Conservation (phyloP, 2,329 filamentous ascomycete genomes). For the Chalaropsis ovoidea region DNA sequence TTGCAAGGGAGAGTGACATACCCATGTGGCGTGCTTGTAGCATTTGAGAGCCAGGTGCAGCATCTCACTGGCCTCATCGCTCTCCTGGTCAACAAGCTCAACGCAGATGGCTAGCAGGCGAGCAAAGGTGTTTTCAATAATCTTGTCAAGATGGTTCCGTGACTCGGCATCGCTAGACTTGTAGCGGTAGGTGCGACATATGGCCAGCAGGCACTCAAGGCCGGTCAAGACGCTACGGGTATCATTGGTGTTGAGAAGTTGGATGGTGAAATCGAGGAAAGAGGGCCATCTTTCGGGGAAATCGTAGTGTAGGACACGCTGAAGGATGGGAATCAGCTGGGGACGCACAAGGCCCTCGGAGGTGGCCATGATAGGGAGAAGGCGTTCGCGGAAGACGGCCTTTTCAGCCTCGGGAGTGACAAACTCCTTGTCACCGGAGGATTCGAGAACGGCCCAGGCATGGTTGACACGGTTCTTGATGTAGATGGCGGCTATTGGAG, state of each 20-base stretch:
- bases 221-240: constrained; percentile 82
- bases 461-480: constrained; percentile 95
- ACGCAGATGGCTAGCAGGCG: constrained; percentile 78
- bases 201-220: constrained; percentile 83
- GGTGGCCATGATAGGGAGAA: constrained; percentile 78
- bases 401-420: constrained; percentile 85
- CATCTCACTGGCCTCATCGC: constrained; percentile 92
- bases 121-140: constrained; percentile 84
- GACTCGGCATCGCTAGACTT: constrained; percentile 67
- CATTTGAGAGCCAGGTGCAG: constrained; percentile 88
- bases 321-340: constrained; percentile 85
- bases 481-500: constrained; percentile 72
- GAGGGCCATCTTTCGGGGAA: constrained; percentile 90
- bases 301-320: constrained; percentile 92
- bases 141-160: constrained; percentile 82
- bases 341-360: constrained; percentile 74
- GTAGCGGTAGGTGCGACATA: constrained; percentile 92
- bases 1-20: constrained; percentile 33
- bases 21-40: constrained; percentile 97
- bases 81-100: constrained; percentile 79
- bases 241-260: constrained; percentile 78
- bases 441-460: constrained; percentile 73
- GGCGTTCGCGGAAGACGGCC: constrained; percentile 69
- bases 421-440: constrained; percentile 55
- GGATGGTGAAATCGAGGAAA: constrained; percentile 86